Evolutionary conservation across 495 filamentous ascomycete genomes (phyloP), one percentile per base, ranked within the genome.

Genomic region (Amorphotheca resinae): DNA sequence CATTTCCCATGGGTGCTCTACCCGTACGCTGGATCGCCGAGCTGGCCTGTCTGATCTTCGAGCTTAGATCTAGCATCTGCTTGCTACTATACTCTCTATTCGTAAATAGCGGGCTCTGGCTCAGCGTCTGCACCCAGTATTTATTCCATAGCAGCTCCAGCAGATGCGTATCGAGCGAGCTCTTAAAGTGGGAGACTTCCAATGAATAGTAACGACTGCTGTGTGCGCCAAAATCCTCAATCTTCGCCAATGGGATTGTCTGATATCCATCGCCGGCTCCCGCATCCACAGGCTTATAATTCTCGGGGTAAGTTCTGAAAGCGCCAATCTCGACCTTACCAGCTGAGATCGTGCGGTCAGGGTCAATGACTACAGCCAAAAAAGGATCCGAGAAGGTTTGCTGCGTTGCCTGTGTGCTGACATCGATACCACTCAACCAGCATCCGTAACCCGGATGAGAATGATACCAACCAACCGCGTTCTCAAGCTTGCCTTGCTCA

Each of bases 51-150:
- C 68, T 62, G 50, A 93, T 76, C 62, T 94, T 95, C 39, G 74
- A 70, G 30, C 77, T 80, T 38, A 96, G 66, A 63, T 99, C 93
- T 36, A 76, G 62, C 64, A 99, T 94, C 62, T 95, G 89, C 59
- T 87, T 89, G 52, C 79, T 93, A 39, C 78, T 78, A 58, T 86
- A 99, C 48, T 95, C 91, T 49, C 89, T 81, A 52, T 95, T 95
- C 33, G 86, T 84, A 49, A 94, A 80, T 8, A 96, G 72, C 33
- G 93, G 89, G 51, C 76, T 88, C 57, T 94, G 84, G n/a, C 84
- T 88, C n/a, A 99, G 74, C 18, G 93, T 99, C 45, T 87, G 79
- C 18, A 96, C 89, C 93, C 93, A 99, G 65, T 99, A 99, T 59
- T 99, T 99, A 62, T 94, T 95, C 93, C 93, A 99, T 40, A 99